Evolutionary conservation across 257 asterid species (phyloP).

Genomic region (Nicotiana knightiana): DNA sequence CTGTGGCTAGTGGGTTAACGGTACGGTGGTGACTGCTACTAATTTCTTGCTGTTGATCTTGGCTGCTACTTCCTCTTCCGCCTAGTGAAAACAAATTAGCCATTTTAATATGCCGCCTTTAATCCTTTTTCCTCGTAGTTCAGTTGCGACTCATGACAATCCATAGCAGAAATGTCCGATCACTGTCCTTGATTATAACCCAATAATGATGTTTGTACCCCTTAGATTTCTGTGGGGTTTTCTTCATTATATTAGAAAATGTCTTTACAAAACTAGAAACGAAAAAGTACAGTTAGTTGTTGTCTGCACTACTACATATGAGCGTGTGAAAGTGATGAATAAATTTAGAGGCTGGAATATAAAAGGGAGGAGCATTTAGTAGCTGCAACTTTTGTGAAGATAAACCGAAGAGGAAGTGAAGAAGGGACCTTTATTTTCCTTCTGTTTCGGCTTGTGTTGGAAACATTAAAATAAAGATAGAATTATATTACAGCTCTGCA

Average conservation of each 20-base stretch:
- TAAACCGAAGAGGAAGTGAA: background rate
- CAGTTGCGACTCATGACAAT: background rate
- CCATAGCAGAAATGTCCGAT: conserved; percentile 1
- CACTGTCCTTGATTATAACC: background rate
- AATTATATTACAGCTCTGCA: conserved; percentile 12
- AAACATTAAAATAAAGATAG: background rate
- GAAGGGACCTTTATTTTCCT: background rate
- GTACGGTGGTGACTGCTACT: background rate
- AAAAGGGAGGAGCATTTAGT: background rate
- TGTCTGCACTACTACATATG: background rate
- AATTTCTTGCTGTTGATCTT: background rate
- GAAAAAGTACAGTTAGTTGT: background rate
- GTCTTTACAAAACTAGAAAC: background rate
- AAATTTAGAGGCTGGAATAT: background rate
- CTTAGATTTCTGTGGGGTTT: background rate
- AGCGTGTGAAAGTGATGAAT: background rate
- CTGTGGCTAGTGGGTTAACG: background rate
- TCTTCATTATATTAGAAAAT: background rate
- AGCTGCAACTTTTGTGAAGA: background rate
- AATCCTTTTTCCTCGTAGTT: background rate
- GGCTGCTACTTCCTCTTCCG: background rate
- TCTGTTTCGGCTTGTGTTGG: background rate
- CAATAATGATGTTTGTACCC: background rate
- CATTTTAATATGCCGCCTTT: background rate
- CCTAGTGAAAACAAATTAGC: conserved; percentile 17